Percentiles rank a stretch among this genome's conserved stretches.
These are phyloP conservation scores for thale cress (Arabidopsis thaliana) DNA, from an alignment of 345 rosid genomes.

Conservation along the genomic window TAIR10.1 NC_003074.8:4273501-4274000, in stretches of 20 bases:
- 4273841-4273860: slow-evolving; percentile 87
- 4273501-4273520: slow-evolving; percentile 18
- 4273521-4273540: slow-evolving; percentile 14
- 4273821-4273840: slow-evolving; percentile 98
- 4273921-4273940: slow-evolving; percentile 75
- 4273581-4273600: slow-evolving; percentile 80
- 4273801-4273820: slow-evolving; percentile 63
- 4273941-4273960: neutral
- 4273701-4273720: slow-evolving; percentile 21
- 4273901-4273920: slow-evolving; percentile 91
- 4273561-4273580: slow-evolving; percentile 51
- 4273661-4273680: slow-evolving; percentile 59
- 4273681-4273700: slow-evolving; percentile 41
- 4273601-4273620: slow-evolving; percentile 75
- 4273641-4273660: slow-evolving; percentile 92
- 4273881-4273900: slow-evolving; percentile 81
- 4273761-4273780: neutral
- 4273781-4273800: slow-evolving; percentile 27
- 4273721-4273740: slow-evolving; percentile 1
- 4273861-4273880: slow-evolving; percentile 77
- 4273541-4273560: neutral
- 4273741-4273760: slow-evolving; percentile 2
- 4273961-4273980: slow-evolving; percentile 36
- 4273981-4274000: slow-evolving; percentile 28
- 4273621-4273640: slow-evolving; percentile 91